Base-by-base conservation (phyloP, 2,329 filamentous ascomycete species). In the Alternaria novae-zelandiae region DNA sequence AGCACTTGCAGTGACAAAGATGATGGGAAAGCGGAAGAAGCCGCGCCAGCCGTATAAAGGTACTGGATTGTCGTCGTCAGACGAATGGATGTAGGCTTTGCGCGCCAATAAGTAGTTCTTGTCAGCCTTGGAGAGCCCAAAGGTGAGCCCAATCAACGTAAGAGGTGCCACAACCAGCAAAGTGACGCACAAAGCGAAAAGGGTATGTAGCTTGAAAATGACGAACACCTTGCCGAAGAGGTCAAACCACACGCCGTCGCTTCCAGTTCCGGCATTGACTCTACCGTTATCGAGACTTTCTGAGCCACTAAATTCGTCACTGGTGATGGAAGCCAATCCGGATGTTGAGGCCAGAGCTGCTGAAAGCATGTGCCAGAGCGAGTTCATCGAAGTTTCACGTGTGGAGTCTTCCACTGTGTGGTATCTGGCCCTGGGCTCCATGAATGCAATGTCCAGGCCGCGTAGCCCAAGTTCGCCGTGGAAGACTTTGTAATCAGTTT, bases 361-460 rank as follows among this genome's bases (percentile, higher is more conserved):
- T 41, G 93, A 96, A 41, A 99, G 85, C 96, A 99, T 98, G 78
- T 98, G 94, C 94, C 94, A 98, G 20, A 98, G 80, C 4, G 88
- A 89, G 54, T 86, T 83, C 12, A 80, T 72, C n/a, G 89, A 91
- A 0, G 94, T 91, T 79, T 97, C 93, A 43, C 88, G 88, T 3
- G 90, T 85, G 75, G 97, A 93, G 77, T 99, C 96, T 74, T 97
- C 89, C 64, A 93, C 87, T 0, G 95, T 98, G 77, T 99, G 96
- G 74, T 99, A 99, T 61, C 92, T 86, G 20, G 93, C 87, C 56
- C 96, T 87, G 2, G 95, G 95, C 68, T 90, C 88, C 82, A 93
- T 95, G 80, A 98, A 99, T 7, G 96, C 94, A 63, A 98, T 87
- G 78, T 99, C 96, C 44, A 98, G 85, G 1, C 96, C 96, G 56